Evolutionary conservation across 768 basidiomycete species (phyloP), one percentile per base, ranked within the genome.

Genomic region (Amanita muscaria): DNA sequence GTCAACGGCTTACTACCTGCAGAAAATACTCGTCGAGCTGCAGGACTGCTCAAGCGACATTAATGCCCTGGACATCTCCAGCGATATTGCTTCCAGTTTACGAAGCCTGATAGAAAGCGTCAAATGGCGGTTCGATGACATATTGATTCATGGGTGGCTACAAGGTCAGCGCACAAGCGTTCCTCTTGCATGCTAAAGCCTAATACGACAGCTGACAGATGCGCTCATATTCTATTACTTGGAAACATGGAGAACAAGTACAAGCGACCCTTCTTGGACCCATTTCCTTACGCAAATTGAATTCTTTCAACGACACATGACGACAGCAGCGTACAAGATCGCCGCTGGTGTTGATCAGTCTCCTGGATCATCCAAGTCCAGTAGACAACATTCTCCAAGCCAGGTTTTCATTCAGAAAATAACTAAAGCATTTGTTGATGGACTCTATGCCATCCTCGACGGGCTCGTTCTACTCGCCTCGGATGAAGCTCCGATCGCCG

Each of bases 121-220:
- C 8, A 76, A 84, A 57, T 94, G 94, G 91, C 78, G 80, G 51
- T 92, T 97, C 58, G 80, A 79, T 40, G 89, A 94, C 55, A 71
- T 85, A 15, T 72, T 97, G 16, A 72, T 84, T 35, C 71, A 71
- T 14, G 69, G 74, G 7, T 99, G 96, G 96, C 56, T 87, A 25
- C 73, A 83, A 66, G 94, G 94, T 91, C 49, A 35, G 71, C 61
- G 21, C 12, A 19, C 35, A 16, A 21, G 18, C 19, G 27, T 7
- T 32, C 14, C 18, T 33, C 7, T 12, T 5, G 14, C 6, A 24
- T 5, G 22, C 6, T 22, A 23, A 8, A 10, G 15, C 23, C 22
- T 11, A 40, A 29, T 32, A 33, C 46, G 36, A 25, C 24, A 2
- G 3, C 43, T 12, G 40, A 5, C 53, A 96, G 94, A 99, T 59